These are phyloP conservation scores for Podospora tetraspora DNA, from an alignment of 495 filamentous ascomycete genomes.

Conservation along the genomic window DNA sequence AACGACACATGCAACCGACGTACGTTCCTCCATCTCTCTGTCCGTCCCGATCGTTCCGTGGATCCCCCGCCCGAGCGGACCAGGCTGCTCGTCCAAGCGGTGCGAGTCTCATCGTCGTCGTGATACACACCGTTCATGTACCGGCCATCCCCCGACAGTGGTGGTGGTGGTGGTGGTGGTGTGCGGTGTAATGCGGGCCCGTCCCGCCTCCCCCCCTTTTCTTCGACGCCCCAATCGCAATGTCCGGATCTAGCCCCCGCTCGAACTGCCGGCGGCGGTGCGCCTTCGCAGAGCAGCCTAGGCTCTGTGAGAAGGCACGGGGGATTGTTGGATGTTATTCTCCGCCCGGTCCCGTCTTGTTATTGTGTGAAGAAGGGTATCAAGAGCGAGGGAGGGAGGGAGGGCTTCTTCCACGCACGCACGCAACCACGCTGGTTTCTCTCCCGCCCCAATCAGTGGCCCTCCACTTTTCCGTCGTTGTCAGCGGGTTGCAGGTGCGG, in stretches of 20 bases:
- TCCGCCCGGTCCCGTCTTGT: not conserved
- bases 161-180: not conserved
- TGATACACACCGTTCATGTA: conserved; percentile 4
- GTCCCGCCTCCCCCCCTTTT: not conserved
- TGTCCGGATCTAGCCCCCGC: not conserved
- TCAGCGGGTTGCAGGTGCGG: not conserved
- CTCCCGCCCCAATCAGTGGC: not conserved
- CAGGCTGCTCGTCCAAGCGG: not conserved
- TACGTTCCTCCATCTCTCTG: not conserved
- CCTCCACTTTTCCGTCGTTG: not conserved
- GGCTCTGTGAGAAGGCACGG: not conserved
- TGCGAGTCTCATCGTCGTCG: not conserved
- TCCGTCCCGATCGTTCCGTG: not conserved
- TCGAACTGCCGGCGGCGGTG: not conserved
- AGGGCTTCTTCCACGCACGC: not conserved
- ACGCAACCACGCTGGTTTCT: not conserved
- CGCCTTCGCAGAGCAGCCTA: not conserved
- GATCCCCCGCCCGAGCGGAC: not conserved
- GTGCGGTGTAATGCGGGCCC: not conserved
- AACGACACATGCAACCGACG: not conserved
- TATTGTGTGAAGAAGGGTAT: no score
- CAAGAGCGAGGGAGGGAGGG: no score
- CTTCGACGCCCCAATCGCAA: not conserved
- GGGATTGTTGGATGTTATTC: not conserved
- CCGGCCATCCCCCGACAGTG: not conserved